phyloP scores from a whole-genome alignment of 306 rosid genomes.

The Glycine soja region DNA sequence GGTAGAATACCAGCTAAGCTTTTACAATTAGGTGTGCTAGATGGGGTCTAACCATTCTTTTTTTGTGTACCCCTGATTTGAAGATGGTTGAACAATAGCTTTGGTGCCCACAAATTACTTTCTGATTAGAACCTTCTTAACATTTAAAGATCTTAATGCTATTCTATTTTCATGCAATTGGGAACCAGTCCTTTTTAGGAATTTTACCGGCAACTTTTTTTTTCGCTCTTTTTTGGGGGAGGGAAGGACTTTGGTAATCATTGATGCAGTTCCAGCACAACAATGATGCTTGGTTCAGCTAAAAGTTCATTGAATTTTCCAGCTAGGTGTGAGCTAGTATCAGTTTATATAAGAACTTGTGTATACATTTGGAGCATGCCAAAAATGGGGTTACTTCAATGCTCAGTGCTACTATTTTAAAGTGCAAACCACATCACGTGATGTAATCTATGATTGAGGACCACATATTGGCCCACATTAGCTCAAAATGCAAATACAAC shows the following conservation, averaged over 20 bases:
- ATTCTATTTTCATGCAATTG: conserved; percentile 19
- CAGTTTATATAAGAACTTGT: neutral
- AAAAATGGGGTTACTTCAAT: conserved; percentile 39
- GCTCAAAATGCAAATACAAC: neutral
- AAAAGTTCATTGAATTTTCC: neutral
- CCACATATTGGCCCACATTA: neutral
- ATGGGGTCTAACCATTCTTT: conserved; percentile 40
- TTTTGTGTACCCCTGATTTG: conserved; percentile 37
- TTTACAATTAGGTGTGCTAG: conserved; percentile 27
- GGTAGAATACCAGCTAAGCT: neutral
- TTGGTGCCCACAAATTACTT: conserved; percentile 34
- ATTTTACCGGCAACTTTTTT: neutral
- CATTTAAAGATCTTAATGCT: neutral
- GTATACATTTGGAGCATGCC: conserved; percentile 5
- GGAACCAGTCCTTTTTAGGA: conserved; percentile 38
- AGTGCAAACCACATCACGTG: conserved; percentile 16
- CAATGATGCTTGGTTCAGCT: conserved; percentile 19
- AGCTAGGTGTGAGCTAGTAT: conserved; percentile 5
- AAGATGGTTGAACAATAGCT: neutral
- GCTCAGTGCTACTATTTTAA: neutral
- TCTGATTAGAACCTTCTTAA: conserved; percentile 39
- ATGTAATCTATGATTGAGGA: conserved; percentile 21
- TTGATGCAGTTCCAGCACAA: conserved; percentile 3
- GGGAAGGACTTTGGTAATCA: conserved; percentile 4
- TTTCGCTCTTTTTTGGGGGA: neutral